These are phyloP conservation scores for Xylaria scruposa DNA, from an alignment of 495 filamentous ascomycete genomes.

Conservation along the genomic window DNA sequence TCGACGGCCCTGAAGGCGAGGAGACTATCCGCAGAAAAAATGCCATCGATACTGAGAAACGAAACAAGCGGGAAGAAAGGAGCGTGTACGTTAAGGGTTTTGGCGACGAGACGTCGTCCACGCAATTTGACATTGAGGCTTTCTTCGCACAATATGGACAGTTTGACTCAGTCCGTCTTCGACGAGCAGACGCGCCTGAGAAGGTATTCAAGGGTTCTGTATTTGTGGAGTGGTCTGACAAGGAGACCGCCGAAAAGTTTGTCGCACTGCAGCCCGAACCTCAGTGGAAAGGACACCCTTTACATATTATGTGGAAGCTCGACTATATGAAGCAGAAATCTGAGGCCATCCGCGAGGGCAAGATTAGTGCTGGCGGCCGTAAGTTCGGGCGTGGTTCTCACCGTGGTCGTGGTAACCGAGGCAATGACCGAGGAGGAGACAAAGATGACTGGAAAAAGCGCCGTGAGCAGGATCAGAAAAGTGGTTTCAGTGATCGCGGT, in stretches of 20 bases:
- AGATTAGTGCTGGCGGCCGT: conserved; percentile 59
- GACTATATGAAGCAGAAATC: conserved; percentile 84
- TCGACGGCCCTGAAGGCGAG: conserved; percentile 65
- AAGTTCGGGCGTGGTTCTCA: conserved; percentile 42
- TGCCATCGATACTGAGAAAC: conserved; percentile 56
- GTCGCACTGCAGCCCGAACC: conserved; percentile 80
- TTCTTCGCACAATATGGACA: conserved; percentile 85
- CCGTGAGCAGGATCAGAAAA: conserved; percentile 68
- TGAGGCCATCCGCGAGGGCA: conserved; percentile 75
- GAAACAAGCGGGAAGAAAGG: conserved; percentile 41
- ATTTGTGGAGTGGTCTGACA: conserved; percentile 86
- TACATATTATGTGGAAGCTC: conserved; percentile 83
- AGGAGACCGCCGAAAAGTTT: conserved; percentile 78
- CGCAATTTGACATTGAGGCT: conserved; percentile 91
- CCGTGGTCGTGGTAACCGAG: conserved; percentile 37
- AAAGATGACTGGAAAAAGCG: conserved; percentile 73
- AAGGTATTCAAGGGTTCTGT: conserved; percentile 90
- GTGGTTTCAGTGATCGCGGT: conserved; percentile 60
- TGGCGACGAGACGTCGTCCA: conserved; percentile 74
- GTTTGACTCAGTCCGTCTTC: conserved; percentile 83
- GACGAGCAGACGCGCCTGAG: conserved; percentile 63
- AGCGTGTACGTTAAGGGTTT: conserved; percentile 79
- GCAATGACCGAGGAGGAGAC: conserved; percentile 46
- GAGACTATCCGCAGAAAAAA: conserved; percentile 70
- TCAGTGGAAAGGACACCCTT: conserved; percentile 73